phyloP scores from a whole-genome alignment of 768 basidiomycete species.

The Holtermannia corniformis region DNA sequence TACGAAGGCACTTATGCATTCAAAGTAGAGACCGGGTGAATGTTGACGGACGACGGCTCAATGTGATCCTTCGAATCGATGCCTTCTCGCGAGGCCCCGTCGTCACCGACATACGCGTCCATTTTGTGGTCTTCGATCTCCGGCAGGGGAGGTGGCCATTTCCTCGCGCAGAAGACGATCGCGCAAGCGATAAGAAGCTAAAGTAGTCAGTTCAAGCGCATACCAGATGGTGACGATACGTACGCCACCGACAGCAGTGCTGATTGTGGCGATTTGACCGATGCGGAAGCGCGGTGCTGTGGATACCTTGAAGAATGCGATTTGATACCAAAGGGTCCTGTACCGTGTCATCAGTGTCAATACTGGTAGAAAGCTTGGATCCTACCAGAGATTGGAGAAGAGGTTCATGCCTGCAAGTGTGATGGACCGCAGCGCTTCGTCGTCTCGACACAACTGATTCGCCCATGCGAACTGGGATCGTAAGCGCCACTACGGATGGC shows the following conservation, averaged over 20 bases:
- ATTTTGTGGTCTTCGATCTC: background rate
- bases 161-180: background rate
- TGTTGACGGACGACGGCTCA: background rate
- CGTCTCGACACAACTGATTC: slow-evolving; percentile 65
- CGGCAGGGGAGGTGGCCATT: slow-evolving; percentile 1
- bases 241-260: background rate
- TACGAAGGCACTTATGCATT: too few relatives aligned
- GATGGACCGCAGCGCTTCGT: slow-evolving; percentile 59
- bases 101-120: background rate
- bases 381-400: slow-evolving; percentile 55
- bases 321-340: slow-evolving; percentile 3
- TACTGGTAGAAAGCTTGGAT: slow-evolving; percentile 54
- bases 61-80: background rate
- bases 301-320: slow-evolving; percentile 58
- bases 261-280: slow-evolving; percentile 48
- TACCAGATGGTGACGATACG: background rate
- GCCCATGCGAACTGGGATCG: slow-evolving; percentile 56
- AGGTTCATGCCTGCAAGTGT: slow-evolving; percentile 72
- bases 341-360: slow-evolving; percentile 40
- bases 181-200: background rate
- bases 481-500: background rate
- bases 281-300: slow-evolving; percentile 58
- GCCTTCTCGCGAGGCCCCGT: background rate
- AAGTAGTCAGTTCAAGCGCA: background rate
- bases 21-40: background rate